Conservation (phyloP, 2,329 filamentous ascomycete species). For the Exophiala alcalophila region DNA sequence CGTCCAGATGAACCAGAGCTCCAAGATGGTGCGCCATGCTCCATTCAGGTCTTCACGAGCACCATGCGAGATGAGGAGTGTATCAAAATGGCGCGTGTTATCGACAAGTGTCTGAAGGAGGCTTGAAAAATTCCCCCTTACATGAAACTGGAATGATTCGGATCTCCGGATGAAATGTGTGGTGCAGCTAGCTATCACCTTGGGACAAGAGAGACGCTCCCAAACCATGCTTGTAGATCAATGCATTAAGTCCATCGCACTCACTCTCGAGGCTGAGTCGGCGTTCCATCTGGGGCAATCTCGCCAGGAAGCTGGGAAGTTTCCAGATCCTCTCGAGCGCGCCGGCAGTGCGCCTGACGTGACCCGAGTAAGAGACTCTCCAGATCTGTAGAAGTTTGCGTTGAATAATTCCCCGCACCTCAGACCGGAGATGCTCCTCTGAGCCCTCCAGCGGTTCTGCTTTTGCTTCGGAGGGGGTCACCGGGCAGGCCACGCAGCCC, state of each 20-base stretch:
- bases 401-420: constrained; percentile 19
- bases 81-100: constrained; percentile 30
- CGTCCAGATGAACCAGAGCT: constrained; percentile 28
- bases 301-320: constrained; percentile 12
- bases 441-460: background rate
- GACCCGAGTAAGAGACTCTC: constrained; percentile 24
- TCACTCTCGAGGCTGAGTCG: background rate
- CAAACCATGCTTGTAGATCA: constrained; percentile 17
- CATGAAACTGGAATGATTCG: too few species aligned
- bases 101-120: constrained; percentile 32
- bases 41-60: constrained; percentile 33
- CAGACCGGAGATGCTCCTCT: background rate
- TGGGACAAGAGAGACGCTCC: constrained; percentile 6
- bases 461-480: constrained; percentile 2
- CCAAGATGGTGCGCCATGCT: constrained; percentile 33
- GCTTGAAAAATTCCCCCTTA: too few species aligned
- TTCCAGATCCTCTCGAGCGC: constrained; percentile 22
- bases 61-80: constrained; percentile 35
- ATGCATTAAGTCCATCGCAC: constrained; percentile 22
- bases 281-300: background rate
- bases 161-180: too few species aligned
- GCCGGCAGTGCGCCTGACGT: constrained; percentile 16
- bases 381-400: constrained; percentile 20
- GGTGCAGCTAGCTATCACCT: constrained; percentile 3
- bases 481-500: constrained; percentile 22